These are phyloP conservation scores for Quambalaria eucalypti DNA, from an alignment of 1,284 basidiomycete species.

Conservation along the genomic window DNA sequence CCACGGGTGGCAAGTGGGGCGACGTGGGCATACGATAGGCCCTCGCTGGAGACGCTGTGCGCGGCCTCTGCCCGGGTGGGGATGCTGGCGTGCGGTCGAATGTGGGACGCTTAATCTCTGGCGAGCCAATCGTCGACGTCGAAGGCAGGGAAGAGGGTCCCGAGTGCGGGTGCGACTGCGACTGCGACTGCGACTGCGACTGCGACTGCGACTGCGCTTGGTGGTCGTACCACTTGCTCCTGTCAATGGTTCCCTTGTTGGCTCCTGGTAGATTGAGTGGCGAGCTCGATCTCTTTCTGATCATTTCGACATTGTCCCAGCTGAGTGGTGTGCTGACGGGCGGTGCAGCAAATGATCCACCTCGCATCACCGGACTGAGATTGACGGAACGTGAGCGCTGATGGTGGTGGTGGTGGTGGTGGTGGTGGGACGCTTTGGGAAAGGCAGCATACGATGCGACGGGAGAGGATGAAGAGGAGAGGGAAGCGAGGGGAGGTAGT, in stretches of 20 bases:
- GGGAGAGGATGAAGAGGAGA: background rate
- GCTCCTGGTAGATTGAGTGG: background rate
- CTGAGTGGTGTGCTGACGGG: background rate
- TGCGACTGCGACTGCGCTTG: background rate
- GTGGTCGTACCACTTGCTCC: background rate
- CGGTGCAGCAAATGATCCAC: background rate
- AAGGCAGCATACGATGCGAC: too few relatives aligned
- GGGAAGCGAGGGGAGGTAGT: too few relatives aligned
- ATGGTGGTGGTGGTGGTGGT: constrained; percentile 26
- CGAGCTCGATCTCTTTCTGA: too few relatives aligned
- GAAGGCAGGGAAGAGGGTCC: too few relatives aligned
- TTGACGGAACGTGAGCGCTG: constrained; percentile 9
- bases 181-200: background rate
- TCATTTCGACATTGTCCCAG: background rate
- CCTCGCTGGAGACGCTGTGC: too few relatives aligned
- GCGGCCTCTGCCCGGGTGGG: too few relatives aligned
- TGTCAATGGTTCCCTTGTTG: background rate
- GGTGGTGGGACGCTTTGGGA: background rate
- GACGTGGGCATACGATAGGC: too few relatives aligned
- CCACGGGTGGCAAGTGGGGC: too few relatives aligned
- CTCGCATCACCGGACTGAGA: constrained; percentile 7
- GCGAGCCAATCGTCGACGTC: too few relatives aligned
- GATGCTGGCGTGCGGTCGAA: too few relatives aligned
- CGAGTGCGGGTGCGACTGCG: background rate
- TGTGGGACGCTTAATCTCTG: too few relatives aligned